Conservation (phyloP, 768 basidiomycete species). For the Lenzites betulinus region DNA sequence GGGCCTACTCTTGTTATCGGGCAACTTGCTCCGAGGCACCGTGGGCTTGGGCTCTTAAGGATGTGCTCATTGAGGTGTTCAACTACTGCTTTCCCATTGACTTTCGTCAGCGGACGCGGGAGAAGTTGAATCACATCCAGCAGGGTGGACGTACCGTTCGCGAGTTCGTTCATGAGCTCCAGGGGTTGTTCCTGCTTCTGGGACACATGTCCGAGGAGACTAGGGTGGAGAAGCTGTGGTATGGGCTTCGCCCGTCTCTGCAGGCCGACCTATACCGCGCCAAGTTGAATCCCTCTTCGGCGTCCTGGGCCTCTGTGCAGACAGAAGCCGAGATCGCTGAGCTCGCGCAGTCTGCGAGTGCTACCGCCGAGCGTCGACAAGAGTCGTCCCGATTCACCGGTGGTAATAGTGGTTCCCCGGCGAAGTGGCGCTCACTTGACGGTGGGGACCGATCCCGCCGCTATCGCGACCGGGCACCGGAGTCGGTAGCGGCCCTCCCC, state of each 20-base stretch:
- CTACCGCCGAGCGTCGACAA: too few species aligned
- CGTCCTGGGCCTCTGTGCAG: constrained; percentile 1
- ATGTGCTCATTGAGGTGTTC: too few species aligned
- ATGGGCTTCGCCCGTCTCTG: constrained; percentile 29
- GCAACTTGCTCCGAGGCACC: constrained; percentile 18
- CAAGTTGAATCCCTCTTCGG: constrained; percentile 30
- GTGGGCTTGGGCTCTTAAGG: constrained; percentile 15
- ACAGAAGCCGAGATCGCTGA: constrained; percentile 12
- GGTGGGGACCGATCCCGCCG: too few species aligned
- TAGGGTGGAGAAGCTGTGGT: constrained; percentile 38
- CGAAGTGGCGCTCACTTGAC: too few species aligned
- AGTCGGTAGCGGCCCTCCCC: too few species aligned
- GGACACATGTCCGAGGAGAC: constrained; percentile 32
- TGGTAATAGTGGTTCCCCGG: too few species aligned
- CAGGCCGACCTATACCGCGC: constrained; percentile 34
- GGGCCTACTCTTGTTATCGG: constrained; percentile 30
- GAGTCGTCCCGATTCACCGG: too few species aligned
- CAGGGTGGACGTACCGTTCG: constrained; percentile 34
- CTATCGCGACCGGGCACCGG: too few species aligned
- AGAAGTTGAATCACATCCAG: constrained; percentile 23
- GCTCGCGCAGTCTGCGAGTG: constrained; percentile 29
- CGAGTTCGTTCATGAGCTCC: constrained; percentile 38
- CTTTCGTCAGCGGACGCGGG: too few species aligned
- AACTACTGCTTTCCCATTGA: too few species aligned
- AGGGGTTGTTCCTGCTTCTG: constrained; percentile 37